Evolutionary conservation across 2,329 filamentous ascomycete genomes (phyloP).

Genomic region (Epichloe typhina): DNA sequence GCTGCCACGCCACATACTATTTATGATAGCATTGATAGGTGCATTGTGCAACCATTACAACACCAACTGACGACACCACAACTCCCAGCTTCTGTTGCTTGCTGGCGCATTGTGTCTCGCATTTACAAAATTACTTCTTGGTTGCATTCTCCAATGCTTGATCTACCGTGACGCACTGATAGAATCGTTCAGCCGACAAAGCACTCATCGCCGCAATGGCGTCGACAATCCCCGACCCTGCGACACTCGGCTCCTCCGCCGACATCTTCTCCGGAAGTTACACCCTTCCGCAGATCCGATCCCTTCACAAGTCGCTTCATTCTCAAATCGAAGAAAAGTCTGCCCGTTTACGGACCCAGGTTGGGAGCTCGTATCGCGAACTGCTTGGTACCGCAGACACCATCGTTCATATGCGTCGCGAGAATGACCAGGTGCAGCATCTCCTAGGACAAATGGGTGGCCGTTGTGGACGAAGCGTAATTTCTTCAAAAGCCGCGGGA

Average conservation of each 20-base stretch:
- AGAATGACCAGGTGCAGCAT: constrained; percentile 62
- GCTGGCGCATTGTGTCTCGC: background rate
- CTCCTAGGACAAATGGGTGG: constrained; percentile 60
- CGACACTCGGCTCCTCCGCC: constrained; percentile 33
- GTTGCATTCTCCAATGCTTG: background rate
- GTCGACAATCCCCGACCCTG: constrained; percentile 28
- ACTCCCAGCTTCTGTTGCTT: background rate
- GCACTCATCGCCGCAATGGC: constrained; percentile 20
- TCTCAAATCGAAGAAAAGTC: constrained; percentile 49
- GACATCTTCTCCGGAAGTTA: constrained; percentile 42
- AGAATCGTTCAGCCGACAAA: constrained; percentile 1
- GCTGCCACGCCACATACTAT: too few species aligned
- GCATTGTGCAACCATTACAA: background rate
- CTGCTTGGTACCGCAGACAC: constrained; percentile 83
- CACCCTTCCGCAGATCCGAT: constrained; percentile 50
- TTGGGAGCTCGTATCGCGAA: constrained; percentile 65
- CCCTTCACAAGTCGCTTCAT: constrained; percentile 47
- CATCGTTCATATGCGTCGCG: constrained; percentile 78
- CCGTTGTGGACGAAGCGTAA: constrained; percentile 58
- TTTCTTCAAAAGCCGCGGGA: constrained; percentile 52
- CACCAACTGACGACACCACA: background rate
- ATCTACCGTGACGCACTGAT: background rate
- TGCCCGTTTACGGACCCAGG: constrained; percentile 47
- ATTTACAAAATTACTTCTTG: background rate
- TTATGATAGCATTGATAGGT: background rate